Evolutionary conservation across 768 basidiomycete genomes (phyloP).

Genomic region (Psilocybe cyanescens): DNA sequence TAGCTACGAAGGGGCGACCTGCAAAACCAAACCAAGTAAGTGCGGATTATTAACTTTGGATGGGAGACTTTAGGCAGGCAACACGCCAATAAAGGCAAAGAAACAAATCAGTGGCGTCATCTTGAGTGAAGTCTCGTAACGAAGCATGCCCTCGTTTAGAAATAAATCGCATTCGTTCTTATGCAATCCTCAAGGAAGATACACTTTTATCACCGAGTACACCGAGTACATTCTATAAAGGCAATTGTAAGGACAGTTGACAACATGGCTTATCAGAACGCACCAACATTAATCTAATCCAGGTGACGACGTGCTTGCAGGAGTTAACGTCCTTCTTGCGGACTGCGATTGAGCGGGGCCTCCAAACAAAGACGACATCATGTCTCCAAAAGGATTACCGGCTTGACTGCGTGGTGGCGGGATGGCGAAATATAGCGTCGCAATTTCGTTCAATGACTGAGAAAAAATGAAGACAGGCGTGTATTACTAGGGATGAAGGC

Average conservation of each 20-base stretch:
- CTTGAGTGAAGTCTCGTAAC: no score
- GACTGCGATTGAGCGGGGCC: conserved; percentile 52
- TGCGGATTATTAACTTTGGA: no score
- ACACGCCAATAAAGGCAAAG: not conserved
- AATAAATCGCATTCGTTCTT: not conserved
- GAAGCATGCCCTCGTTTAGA: not conserved
- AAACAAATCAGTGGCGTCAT: not conserved
- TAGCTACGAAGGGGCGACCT: no score
- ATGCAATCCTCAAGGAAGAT: conserved; percentile 6
- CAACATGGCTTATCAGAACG: conserved; percentile 4
- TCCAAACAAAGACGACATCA: conserved; percentile 89
- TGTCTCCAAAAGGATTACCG: conserved; percentile 84
- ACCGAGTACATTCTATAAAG: conserved; percentile 4
- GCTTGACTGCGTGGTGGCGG: conserved; percentile 73
- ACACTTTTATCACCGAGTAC: conserved; percentile 9
- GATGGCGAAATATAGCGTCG: conserved; percentile 83
- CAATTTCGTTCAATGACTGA: conserved; percentile 72
- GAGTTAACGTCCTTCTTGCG: conserved; percentile 48
- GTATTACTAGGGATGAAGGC: not conserved
- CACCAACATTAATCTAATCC: conserved; percentile 48
- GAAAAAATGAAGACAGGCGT: not conserved
- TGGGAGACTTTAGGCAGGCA: no score
- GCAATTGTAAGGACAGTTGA: conserved; percentile 1
- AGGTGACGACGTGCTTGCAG: conserved; percentile 36
- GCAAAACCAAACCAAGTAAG: no score